These are phyloP conservation scores for Aplosporella prunicola DNA, from an alignment of 2,329 filamentous ascomycete species.

Conservation along the genomic window DNA sequence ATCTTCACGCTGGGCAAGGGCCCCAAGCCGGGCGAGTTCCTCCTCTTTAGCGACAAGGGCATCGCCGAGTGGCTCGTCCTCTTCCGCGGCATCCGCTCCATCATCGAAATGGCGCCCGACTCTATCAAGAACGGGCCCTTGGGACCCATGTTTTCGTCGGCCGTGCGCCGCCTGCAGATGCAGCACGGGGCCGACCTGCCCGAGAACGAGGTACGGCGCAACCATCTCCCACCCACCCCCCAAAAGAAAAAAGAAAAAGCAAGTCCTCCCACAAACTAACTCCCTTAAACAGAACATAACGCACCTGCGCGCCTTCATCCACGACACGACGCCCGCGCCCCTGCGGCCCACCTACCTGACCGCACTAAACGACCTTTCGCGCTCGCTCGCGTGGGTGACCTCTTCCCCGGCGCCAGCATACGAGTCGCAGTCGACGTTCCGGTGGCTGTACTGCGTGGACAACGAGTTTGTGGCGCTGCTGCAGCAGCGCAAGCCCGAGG, in stretches of 20 bases:
- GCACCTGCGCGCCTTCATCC: no score
- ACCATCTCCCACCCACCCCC: no score
- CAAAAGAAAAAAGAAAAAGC: no score
- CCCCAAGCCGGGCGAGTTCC: conserved; percentile 5
- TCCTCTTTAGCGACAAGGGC: conserved; percentile 6
- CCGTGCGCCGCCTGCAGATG: not conserved
- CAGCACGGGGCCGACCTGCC: not conserved
- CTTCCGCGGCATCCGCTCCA: conserved; percentile 2
- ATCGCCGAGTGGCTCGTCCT: conserved; percentile 5
- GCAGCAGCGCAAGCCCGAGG: conserved; percentile 3
- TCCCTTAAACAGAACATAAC: no score
- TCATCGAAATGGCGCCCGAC: not conserved
- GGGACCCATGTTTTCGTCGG: not conserved
- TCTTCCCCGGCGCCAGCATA: no score
- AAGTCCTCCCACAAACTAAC: no score
- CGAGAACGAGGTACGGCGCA: not conserved
- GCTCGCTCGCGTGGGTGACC: no score
- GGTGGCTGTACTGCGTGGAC: conserved; percentile 5
- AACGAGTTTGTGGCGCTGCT: conserved; percentile 6
- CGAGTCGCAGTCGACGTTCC: no score
- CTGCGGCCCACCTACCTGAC: no score
- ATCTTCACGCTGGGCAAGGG: conserved; percentile 7
- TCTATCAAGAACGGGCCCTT: not conserved
- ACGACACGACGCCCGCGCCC: no score
- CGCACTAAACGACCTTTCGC: no score